Evolutionary conservation across 768 basidiomycete species (phyloP), one percentile per base, ranked within the genome.

Genomic region (Leccinum pellstonianum): DNA sequence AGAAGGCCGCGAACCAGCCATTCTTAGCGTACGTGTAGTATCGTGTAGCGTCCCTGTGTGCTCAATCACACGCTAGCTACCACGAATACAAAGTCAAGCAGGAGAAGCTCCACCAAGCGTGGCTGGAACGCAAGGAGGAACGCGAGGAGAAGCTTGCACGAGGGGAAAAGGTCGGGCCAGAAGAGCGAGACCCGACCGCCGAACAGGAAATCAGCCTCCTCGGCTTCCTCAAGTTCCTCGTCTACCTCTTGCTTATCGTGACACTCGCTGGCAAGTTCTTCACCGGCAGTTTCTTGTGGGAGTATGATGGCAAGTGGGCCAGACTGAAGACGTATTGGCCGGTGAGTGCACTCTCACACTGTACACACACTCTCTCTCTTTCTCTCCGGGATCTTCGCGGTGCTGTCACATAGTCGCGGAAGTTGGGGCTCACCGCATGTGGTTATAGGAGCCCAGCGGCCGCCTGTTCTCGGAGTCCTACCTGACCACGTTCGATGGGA

Each of bases 201-300:
- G 77, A 86, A 59, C 77, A 79, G 60, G 88, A 90, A 74, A 80
- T 93, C 49, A 87, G 86, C 52, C 61, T 85, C 41, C 68, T 82
- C 33, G 87, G 84, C 23, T 69, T 93, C 51, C 73, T 93, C 69
- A 91, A 89, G 72, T 87, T 91, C 70, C 63, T 90, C 38, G 59
- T 90, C 52, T 82, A 83, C 63, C 54, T 83, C 3, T 55, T 86
- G 21, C 64, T 90, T 54, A 73, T 86, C 61, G 60, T 81, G 41
- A 68, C 83, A 1, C 77, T 92, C 31, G 81, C 86, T 37, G 88
- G 93, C 56, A 90, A 89, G 70, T 93, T 95, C 74, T 77, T 95
- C 69, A 91, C 91, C 0, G 91, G 88, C n/a, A 91, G 87, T 69
- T 92, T 85, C 70, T 75, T 85, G 21, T 97, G 93, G 93, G 92